phyloP scores from a whole-genome alignment of 495 filamentous ascomycete species.

The Penicillium tannophilum region DNA sequence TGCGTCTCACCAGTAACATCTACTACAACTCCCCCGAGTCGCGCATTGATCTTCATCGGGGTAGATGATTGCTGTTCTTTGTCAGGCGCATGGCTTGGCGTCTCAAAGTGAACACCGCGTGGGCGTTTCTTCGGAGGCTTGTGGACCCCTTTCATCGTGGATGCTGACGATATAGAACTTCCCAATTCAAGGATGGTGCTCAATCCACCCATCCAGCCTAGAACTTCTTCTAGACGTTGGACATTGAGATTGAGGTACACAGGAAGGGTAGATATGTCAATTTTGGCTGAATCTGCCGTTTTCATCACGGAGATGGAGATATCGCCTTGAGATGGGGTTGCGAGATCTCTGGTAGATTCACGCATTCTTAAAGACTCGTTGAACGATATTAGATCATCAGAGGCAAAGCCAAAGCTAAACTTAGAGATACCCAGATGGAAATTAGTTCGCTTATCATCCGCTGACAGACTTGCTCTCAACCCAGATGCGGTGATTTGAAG shows the following conservation, averaged over 20 bases:
- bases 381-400: slow-evolving; percentile 77
- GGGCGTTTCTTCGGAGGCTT: slow-evolving; percentile 33
- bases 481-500: slow-evolving; percentile 34
- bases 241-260: slow-evolving; percentile 77
- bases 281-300: slow-evolving; percentile 50
- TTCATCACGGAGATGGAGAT: slow-evolving; percentile 62
- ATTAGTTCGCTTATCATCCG: slow-evolving; percentile 23
- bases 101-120: slow-evolving; percentile 76
- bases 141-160: slow-evolving; percentile 51
- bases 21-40: slow-evolving; percentile 74
- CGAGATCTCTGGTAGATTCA: slow-evolving; percentile 66
- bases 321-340: slow-evolving; percentile 61
- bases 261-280: slow-evolving; percentile 81
- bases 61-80: slow-evolving; percentile 27
- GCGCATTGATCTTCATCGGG: slow-evolving; percentile 69
- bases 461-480: slow-evolving; percentile 28
- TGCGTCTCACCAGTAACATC: slow-evolving; percentile 76
- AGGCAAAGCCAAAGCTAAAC: slow-evolving; percentile 71
- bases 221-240: slow-evolving; percentile 78
- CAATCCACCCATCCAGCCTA: slow-evolving; percentile 87
- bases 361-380: slow-evolving; percentile 65
- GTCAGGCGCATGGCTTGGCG: slow-evolving; percentile 23
- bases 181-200: slow-evolving; percentile 89
- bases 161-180: slow-evolving; percentile 76
- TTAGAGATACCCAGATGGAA: slow-evolving; percentile 55